Evolutionary conservation across 2,329 filamentous ascomycete species (phyloP), one percentile per base, ranked within the genome.

Genomic region (Pseudogymnoascus sp.): DNA sequence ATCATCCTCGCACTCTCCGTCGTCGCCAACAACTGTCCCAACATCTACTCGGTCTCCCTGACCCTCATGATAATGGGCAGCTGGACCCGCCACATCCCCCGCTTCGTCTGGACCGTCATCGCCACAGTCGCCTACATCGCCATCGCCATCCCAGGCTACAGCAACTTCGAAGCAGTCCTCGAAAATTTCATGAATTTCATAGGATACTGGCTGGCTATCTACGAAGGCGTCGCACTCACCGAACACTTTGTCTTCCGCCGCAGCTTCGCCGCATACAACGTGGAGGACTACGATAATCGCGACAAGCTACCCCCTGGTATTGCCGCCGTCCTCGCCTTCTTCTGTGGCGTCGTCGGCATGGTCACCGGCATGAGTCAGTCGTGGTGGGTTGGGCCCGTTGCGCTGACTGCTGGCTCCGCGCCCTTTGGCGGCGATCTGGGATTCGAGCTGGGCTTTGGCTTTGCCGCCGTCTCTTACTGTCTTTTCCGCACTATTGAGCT

Each of bases 161-260:
- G 73, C 4, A 78, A 86, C 69, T 90, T 90, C 71, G 82, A 85
- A 65, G 70, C 72, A 6, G 80, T 87, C 2, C 77, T 90, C 12
- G 81, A 87, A 70, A 87, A 88, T 73, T 89, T 90, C 74, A 88
- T 90, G 84, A 73, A 83, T 63, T 70, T 86, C 59, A 85, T 86
- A 64, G 83, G 82, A 2, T 91, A 90, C 76, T 91, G 88, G 87
- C 78, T 90, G 1, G 84, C 86, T 57, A 88, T 90, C 67, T 91
- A 90, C 74, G 81, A 84, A 65, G 86, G 82, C 54, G 82, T 90
- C 64, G 77, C 82, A 1, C 71, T 90, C 16, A 76, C 79, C 1
- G 87, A 90, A 61, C 87, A 90, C 73, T 82, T 89, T 68, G 67
- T 88, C 69, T 90, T 87, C 77, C 83, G 82, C 68, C 79, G 81